These are phyloP conservation scores for Nemania serpens DNA, from an alignment of 2,329 filamentous ascomycete species.

Conservation along the genomic window DNA sequence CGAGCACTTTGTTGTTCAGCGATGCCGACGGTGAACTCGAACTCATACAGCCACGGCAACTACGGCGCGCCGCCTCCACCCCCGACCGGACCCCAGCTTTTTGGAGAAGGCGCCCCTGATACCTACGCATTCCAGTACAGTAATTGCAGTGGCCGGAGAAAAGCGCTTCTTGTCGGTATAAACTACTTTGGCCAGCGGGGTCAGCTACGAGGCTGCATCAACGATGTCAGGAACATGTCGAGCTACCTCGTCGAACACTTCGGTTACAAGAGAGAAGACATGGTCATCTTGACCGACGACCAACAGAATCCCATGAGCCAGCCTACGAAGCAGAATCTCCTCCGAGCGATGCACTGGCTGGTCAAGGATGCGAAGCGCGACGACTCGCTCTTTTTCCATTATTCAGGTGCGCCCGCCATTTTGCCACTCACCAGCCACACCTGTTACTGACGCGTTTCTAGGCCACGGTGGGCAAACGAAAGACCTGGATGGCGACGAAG, in stretches of 20 bases:
- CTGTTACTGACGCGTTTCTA: constrained; percentile 39
- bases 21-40: constrained; percentile 52
- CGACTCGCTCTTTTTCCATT: constrained; percentile 97
- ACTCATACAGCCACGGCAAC: constrained; percentile 62
- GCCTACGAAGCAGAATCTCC: constrained; percentile 92
- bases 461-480: constrained; percentile 78
- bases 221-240: constrained; percentile 97
- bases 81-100: constrained; percentile 68
- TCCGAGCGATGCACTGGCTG: constrained; percentile 96
- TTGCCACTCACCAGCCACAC: constrained; percentile 7
- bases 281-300: constrained; percentile 95
- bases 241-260: constrained; percentile 86
- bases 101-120: constrained; percentile 79
- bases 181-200: constrained; percentile 95
- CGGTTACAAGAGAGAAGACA: constrained; percentile 91
- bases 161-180: constrained; percentile 90
- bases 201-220: constrained; percentile 91
- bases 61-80: constrained; percentile 67
- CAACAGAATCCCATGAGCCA: constrained; percentile 98
- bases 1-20: constrained; percentile 35
- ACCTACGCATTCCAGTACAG: constrained; percentile 90
- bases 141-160: constrained; percentile 83
- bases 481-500: constrained; percentile 75
- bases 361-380: constrained; percentile 92
- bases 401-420: constrained; percentile 68